phyloP scores from a whole-genome alignment of 2,329 filamentous ascomycete species.

The Xylaria sp. region DNA sequence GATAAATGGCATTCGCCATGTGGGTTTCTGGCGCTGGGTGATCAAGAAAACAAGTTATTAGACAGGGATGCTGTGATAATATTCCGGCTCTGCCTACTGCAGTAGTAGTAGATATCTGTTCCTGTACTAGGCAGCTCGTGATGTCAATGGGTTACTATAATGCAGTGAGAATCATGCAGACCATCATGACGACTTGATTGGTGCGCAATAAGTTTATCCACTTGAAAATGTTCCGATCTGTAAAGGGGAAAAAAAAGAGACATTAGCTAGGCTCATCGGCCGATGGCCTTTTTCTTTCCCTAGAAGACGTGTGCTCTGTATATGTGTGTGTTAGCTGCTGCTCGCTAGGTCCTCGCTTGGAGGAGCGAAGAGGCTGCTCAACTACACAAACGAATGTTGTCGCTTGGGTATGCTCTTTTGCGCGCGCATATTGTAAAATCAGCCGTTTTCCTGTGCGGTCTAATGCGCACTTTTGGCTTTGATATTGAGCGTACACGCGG shows the following conservation, averaged over 20 bases:
- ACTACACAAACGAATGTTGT: background rate
- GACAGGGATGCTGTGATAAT: slow-evolving; percentile 33
- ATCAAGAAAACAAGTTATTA: slow-evolving; percentile 13
- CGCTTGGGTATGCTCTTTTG: background rate
- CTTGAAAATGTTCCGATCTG: slow-evolving; percentile 32
- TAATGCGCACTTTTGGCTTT: background rate
- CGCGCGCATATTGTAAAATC: background rate
- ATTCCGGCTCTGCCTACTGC: background rate
- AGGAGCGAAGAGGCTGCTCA: background rate
- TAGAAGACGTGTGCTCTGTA: background rate
- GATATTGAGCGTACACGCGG: background rate
- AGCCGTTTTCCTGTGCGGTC: background rate
- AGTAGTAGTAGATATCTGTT: background rate
- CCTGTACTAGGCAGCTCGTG: slow-evolving; percentile 33
- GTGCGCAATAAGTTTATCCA: slow-evolving; percentile 35
- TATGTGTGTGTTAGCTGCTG: slow-evolving; percentile 13
- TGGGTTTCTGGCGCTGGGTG: slow-evolving; percentile 6
- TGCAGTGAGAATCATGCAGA: slow-evolving; percentile 32
- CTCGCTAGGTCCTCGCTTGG: background rate
- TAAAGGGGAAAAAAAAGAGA: slow-evolving; percentile 14
- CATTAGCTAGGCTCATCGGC: slow-evolving; percentile 28
- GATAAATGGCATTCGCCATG: slow-evolving; percentile 28
- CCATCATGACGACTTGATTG: slow-evolving; percentile 23
- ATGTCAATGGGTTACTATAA: slow-evolving; percentile 21
- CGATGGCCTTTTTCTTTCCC: background rate